phyloP scores from a whole-genome alignment of 1,284 basidiomycete species.

The Papiliotrema terrestris region DNA sequence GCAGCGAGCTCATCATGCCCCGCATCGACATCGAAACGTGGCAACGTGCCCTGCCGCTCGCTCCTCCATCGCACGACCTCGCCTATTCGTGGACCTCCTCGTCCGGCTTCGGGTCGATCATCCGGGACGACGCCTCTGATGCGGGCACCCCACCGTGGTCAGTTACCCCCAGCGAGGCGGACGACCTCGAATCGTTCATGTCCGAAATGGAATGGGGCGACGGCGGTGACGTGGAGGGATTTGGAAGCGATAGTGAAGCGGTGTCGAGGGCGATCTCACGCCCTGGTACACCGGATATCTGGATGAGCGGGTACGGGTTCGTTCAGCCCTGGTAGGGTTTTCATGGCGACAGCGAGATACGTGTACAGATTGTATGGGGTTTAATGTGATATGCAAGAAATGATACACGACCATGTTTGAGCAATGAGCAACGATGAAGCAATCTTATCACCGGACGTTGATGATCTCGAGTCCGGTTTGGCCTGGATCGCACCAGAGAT shows the following conservation, averaged over 20 bases:
- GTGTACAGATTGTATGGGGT: no score
- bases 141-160: slow-evolving; percentile 14
- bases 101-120: slow-evolving; percentile 1
- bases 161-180: slow-evolving; percentile 22
- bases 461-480: no score
- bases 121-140: background rate
- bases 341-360: no score
- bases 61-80: background rate
- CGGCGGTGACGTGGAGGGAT: background rate
- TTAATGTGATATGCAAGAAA: no score
- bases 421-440: no score
- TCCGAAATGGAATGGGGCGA: background rate
- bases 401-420: no score
- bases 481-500: no score
- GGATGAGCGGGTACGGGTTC: background rate
- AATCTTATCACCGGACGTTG: no score
- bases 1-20: slow-evolving; percentile 27
- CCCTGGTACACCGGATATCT: background rate
- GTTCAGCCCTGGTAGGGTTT: slow-evolving; percentile 6
- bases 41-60: background rate
- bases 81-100: background rate
- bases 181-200: slow-evolving; percentile 26
- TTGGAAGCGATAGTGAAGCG: background rate
- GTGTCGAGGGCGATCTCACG: background rate
- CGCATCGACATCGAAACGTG: slow-evolving; percentile 19